These are phyloP conservation scores for Zygosaccharomyces sapae DNA, from an alignment of 1,139 yeast genomes.

Conservation along the genomic window DNA sequence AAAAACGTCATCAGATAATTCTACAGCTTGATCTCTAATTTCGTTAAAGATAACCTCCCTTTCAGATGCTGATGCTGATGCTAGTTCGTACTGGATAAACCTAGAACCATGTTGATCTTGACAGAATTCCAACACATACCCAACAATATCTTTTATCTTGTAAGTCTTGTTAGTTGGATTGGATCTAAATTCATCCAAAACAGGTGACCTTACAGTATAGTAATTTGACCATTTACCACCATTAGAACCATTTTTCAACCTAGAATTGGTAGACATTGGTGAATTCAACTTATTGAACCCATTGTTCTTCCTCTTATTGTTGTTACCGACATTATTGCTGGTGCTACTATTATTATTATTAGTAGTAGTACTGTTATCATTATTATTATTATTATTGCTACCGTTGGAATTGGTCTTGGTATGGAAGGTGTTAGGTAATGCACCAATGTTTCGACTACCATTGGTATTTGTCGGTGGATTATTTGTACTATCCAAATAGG, in stretches of 20 bases:
- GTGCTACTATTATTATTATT: too few species aligned
- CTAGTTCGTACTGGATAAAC: conserved; percentile 86
- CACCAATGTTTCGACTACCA: conserved; percentile 1
- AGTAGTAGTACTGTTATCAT: too few species aligned
- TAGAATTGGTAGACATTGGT: conserved; percentile 1
- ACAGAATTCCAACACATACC: conserved; percentile 87
- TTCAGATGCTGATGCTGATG: conserved; percentile 59
- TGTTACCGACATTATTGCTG: too few species aligned
- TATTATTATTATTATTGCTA: conserved; percentile 1
- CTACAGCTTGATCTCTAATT: conserved; percentile 68
- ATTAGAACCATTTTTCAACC: conserved; percentile 4
- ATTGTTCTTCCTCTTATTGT: conserved; percentile 4
- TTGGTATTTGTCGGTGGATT: conserved; percentile 6
- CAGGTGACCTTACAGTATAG: conserved; percentile 51
- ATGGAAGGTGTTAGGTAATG: conserved; percentile 5
- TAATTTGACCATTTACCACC: conserved; percentile 3
- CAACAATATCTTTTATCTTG: conserved; percentile 68
- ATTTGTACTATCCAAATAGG: conserved; percentile 16
- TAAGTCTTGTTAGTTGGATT: conserved; percentile 60
- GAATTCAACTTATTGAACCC: conserved; percentile 11
- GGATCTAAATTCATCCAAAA: conserved; percentile 76
- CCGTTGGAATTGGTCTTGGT: conserved; percentile 1
- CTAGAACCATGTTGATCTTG: conserved; percentile 97
- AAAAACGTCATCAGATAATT: conserved; percentile 92
- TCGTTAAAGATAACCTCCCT: conserved; percentile 82